Percentiles rank a stretch among this genome's conserved stretches.
Conservation (phyloP, 108 stramenopile genomes). For the Conticribra weissflogii region DNA sequence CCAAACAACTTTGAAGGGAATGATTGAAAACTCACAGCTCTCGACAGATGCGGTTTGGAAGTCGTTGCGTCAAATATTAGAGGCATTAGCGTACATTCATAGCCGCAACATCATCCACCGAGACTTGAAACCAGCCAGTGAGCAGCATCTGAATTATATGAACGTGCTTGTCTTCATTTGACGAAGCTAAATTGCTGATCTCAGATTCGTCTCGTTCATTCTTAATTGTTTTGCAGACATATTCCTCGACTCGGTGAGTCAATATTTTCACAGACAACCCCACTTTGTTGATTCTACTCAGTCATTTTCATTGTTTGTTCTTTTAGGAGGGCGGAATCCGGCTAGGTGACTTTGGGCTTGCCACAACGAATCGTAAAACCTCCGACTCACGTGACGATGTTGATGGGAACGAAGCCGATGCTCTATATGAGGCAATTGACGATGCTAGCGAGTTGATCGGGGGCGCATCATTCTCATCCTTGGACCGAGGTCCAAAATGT, state of each 20-base stretch:
- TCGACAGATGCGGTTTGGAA: slow-evolving; percentile 65
- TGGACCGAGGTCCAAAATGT: slow-evolving; percentile 7
- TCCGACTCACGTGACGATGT: slow-evolving; percentile 17
- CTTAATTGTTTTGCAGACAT: slow-evolving; percentile 17
- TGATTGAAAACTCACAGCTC: slow-evolving; percentile 71
- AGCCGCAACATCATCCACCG: slow-evolving; percentile 67
- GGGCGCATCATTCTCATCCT: slow-evolving; percentile 1
- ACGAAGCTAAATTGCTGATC: slow-evolving; percentile 3
- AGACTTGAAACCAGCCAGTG: slow-evolving; percentile 56
- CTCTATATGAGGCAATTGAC: slow-evolving; percentile 62
- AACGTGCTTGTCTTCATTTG: too few species aligned
- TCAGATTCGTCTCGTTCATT: slow-evolving; percentile 2
- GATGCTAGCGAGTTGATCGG: slow-evolving; percentile 56
- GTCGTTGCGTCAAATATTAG: slow-evolving; percentile 76
- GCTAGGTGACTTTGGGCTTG: slow-evolving; percentile 82
- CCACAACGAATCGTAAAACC: slow-evolving; percentile 43
- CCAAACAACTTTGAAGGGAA: slow-evolving; percentile 69
- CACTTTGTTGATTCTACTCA: neutral
- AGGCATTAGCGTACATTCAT: slow-evolving; percentile 82
- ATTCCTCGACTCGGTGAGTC: slow-evolving; percentile 22
- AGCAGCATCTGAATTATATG: too few species aligned
- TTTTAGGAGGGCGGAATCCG: slow-evolving; percentile 55
- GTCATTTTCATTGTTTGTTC: too few species aligned
- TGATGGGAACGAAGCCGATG: slow-evolving; percentile 38
- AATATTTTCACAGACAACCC: slow-evolving; percentile 69